Evolutionary conservation across 1,284 basidiomycete genomes (phyloP).

Genomic region (Trichosporon coremiiforme): DNA sequence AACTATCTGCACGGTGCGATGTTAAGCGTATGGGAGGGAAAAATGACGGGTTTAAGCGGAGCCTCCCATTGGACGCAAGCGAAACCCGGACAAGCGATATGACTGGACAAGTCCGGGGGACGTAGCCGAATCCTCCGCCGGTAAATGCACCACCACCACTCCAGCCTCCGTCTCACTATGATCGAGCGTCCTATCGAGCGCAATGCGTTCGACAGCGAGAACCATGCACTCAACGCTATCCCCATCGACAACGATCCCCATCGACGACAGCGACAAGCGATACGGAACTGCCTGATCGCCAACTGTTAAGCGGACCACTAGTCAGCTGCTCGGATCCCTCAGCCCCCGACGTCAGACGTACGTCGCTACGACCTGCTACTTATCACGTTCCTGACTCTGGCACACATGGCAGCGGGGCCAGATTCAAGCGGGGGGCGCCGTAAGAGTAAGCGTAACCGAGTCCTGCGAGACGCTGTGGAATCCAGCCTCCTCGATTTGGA

Average conservation of each 20-base stretch:
- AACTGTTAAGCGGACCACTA: no score
- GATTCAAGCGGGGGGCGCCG: not conserved
- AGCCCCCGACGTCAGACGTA: slow-evolving; percentile 12
- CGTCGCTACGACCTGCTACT: not conserved
- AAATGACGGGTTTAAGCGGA: not conserved
- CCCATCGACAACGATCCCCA: no score
- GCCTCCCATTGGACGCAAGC: not conserved
- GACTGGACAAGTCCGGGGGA: not conserved
- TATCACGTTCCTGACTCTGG: not conserved
- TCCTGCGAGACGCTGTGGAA: not conserved
- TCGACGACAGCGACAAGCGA: no score
- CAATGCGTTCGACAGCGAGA: not conserved
- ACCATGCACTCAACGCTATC: no score
- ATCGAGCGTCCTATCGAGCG: not conserved
- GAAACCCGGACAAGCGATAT: not conserved
- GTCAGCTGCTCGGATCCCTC: not conserved
- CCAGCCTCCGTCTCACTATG: no score
- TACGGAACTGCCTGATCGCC: no score
- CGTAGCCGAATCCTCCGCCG: not conserved
- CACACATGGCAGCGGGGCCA: no score
- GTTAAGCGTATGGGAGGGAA: not conserved
- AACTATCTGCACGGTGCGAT: not conserved
- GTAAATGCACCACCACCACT: not conserved
- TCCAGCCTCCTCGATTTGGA: not conserved
- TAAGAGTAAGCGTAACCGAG: slow-evolving; percentile 6